Base-by-base conservation (phyloP, 108 stramenopile species). In the Stephanodiscus triporus region DNA sequence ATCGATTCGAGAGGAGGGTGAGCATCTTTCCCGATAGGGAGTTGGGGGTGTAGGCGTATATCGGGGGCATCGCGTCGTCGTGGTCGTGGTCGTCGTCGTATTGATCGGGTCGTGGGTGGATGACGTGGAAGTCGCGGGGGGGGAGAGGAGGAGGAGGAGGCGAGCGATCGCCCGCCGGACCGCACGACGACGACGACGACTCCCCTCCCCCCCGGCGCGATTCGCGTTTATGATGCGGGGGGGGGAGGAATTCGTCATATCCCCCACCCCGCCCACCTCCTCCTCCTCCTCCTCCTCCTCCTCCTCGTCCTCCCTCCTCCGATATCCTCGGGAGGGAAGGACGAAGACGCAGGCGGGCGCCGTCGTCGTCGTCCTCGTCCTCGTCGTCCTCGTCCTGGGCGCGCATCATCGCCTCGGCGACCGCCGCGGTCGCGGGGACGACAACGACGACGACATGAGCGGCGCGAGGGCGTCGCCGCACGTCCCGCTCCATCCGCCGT, bases 1-100 rank as follows among this genome's bases (percentile, higher is more conserved):
- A 76, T 11, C 63, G 57, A 20, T 14, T 11, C 13, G 76, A 63
- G 38, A 76, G 22, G 38, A 32, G 53, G n/a, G 76, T 71, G 16
- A 76, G 61, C 9, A 70, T 36, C 16, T 11, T 72, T 5, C 70
- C 76, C 34, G 70, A 72, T 36, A 63, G 26, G 32, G 70, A 29
- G 65, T 66, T 30, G 20, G 73, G 26, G 29, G 73, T 66, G 43
- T 48, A 75, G 23, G 73, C 37, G 58, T 75, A 60, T 2, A 75
- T 51, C 10, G 56, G 27, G 36, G 54, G 27, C 4, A 42, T 34
- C 32, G 7, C 8, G 23, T 36, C 19, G 29, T 24, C 36, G 30
- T 60, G n/a, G n/a, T n/a, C n/a, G n/a, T n/a, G n/a, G n/a, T n/a
- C n/a, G n/a, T n/a, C 19, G 30, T 60, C 59, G 59, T 19, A 36